phyloP scores from a whole-genome alignment of 331 rosid species.

The Saraca asoca region DNA sequence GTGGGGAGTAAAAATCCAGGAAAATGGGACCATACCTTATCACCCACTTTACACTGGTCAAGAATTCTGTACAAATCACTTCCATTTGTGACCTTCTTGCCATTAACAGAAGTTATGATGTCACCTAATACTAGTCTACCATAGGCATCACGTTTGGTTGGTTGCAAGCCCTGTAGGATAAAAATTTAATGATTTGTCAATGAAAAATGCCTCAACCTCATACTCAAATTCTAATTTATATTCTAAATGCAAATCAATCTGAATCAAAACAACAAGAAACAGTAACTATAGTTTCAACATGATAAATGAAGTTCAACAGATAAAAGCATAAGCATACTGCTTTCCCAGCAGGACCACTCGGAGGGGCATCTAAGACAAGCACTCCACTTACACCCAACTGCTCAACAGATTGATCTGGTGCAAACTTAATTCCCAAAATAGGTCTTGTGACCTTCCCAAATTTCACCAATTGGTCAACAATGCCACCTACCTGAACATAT shows the following conservation, averaged over 20 bases:
- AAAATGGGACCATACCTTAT: slow-evolving; percentile 57
- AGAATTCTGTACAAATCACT: slow-evolving; percentile 96
- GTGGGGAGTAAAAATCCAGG: too few species aligned
- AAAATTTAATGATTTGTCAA: slow-evolving; percentile 1
- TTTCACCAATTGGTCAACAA: slow-evolving; percentile 92
- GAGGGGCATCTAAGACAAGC: slow-evolving; percentile 92
- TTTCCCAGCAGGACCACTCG: slow-evolving; percentile 92
- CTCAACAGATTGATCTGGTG: slow-evolving; percentile 97
- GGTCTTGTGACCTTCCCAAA: slow-evolving; percentile 99
- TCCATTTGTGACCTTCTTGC: slow-evolving; percentile 73
- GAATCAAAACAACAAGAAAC: slow-evolving; percentile 17
- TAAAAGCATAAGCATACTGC: slow-evolving; percentile 54
- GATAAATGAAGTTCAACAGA: slow-evolving; percentile 12
- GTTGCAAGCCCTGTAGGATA: slow-evolving; percentile 66
- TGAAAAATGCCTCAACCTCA: slow-evolving; percentile 6
- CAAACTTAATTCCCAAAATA: slow-evolving; percentile 91
- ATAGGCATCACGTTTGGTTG: slow-evolving; percentile 84
- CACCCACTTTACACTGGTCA: slow-evolving; percentile 91
- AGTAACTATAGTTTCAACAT: not conserved
- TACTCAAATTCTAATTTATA: not conserved
- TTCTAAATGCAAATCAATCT: slow-evolving; percentile 8
- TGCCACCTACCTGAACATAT: slow-evolving; percentile 71
- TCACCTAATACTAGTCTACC: slow-evolving; percentile 96
- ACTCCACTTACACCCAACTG: slow-evolving; percentile 93
- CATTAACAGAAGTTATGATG: slow-evolving; percentile 88